Base-by-base conservation (phyloP, 140 eudicot species). In the Flaveria floridana region DNA sequence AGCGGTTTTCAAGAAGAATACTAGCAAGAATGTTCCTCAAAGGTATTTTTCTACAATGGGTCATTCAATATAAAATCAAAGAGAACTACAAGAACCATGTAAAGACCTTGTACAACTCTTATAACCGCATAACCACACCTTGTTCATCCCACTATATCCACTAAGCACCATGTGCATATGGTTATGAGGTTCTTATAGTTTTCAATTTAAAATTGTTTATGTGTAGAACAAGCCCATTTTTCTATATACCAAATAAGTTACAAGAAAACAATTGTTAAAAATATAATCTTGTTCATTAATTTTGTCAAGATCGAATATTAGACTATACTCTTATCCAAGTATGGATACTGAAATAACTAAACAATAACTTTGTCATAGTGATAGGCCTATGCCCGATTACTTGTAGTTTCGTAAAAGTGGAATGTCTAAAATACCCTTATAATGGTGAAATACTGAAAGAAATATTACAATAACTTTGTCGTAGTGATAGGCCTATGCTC, bases 1-100 rank as follows among this genome's bases (percentile, higher is more conserved):
- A 57, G 72, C 71, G 16, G 25, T 76, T 67, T 78, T 70, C 71
- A 85, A 87, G 82, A 90, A 85, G 72, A 76, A 80, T 87, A 67
- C 82, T 56, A 78, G 61, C 76, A 88, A 70, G 77, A 81, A 44
- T 72, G 80, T 46, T 47, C 37, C 85, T 13, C 87, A 88, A 81
- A 90, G 94, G 97, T 93, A 78, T 25, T 12, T 25, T 61, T 61
- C 19, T 59, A 23, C 6, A 12, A 3, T 0, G 6, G n/a, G 11
- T 9, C 15, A 30, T 20, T 58, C 11, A 12, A 58, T 58, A 23
- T 13, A 23, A 1, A 58, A 9, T 26, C 18, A 12, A 61, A 12
- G 42, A 61, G 9, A 25, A 12, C 18, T 23, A 10, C 37, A 1
- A 58, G 34, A 10, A 3, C 6, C n/a, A 15, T 8, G 5, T 3